phyloP scores from a whole-genome alignment of 371 early-diverging fungal species.

The Mucor ambiguus region DNA sequence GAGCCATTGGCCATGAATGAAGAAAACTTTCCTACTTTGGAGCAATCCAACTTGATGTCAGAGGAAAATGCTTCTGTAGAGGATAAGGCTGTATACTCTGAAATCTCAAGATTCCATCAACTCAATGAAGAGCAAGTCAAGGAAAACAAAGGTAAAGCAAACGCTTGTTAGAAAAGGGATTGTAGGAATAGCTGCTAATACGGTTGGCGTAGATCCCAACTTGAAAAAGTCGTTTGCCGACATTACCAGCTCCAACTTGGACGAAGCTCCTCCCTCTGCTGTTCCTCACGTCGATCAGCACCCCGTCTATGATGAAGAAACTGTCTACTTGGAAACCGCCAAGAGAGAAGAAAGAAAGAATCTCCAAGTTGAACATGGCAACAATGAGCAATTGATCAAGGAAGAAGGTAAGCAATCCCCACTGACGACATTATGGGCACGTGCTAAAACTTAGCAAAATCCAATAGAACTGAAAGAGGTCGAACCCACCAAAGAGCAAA shows the following conservation, averaged over 20 bases:
- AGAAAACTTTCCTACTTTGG: slow-evolving; percentile 42
- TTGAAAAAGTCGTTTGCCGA: slow-evolving; percentile 37
- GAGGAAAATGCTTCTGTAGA: slow-evolving; percentile 23
- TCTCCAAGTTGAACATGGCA: slow-evolving; percentile 18
- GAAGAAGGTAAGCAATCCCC: slow-evolving; percentile 21
- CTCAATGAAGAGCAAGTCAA: slow-evolving; percentile 10
- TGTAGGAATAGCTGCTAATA: background rate
- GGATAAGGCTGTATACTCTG: slow-evolving; percentile 34
- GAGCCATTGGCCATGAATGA: slow-evolving; percentile 25
- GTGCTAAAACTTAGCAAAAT: background rate
- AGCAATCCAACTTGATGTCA: slow-evolving; percentile 36
- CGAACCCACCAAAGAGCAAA: slow-evolving; percentile 16
- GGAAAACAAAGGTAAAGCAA: slow-evolving; percentile 6
- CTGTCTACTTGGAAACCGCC: slow-evolving; percentile 24
- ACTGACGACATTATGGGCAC: background rate
- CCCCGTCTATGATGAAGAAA: slow-evolving; percentile 45
- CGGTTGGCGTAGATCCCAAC: slow-evolving; percentile 6
- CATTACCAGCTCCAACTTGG: slow-evolving; percentile 37
- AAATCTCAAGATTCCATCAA: slow-evolving; percentile 33
- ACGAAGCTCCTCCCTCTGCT: slow-evolving; percentile 46
- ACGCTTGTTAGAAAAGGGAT: background rate
- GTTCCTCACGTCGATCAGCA: slow-evolving; percentile 28
- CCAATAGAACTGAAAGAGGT: slow-evolving; percentile 14
- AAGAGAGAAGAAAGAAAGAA: slow-evolving; percentile 40
- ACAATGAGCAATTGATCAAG: slow-evolving; percentile 27